These are phyloP conservation scores for Saccharum officinarum DNA, from an alignment of 176 grass and related monocot species.

Conservation along the genomic window DNA sequence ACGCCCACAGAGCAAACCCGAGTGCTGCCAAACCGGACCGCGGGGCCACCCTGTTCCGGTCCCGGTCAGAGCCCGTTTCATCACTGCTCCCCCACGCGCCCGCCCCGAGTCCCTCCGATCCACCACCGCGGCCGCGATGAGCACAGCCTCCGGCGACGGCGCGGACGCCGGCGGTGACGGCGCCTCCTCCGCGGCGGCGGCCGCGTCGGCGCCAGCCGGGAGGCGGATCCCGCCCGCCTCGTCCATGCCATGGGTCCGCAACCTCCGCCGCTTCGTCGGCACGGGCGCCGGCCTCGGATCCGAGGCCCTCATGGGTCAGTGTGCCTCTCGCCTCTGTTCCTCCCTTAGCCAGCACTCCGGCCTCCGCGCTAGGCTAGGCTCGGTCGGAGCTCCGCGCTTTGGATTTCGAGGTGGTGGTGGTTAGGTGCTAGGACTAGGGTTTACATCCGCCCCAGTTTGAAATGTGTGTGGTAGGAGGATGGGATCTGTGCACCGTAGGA, in stretches of 20 bases:
- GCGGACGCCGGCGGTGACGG: slow-evolving; percentile 41
- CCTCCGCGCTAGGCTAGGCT: neutral
- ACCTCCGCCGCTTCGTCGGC: slow-evolving; percentile 93
- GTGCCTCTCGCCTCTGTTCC: neutral
- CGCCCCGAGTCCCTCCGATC: slow-evolving; percentile 11
- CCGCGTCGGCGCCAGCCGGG: slow-evolving; percentile 25
- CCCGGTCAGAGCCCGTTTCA: neutral
- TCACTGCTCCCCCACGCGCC: slow-evolving; percentile 19
- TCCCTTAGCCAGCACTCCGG: no score
- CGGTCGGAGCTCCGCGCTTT: neutral
- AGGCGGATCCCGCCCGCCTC: slow-evolving; percentile 86
- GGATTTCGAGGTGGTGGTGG: neutral
- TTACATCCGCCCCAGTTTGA: neutral
- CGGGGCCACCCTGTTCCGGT: no score
- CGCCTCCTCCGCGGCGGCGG: slow-evolving; percentile 30
- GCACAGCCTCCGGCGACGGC: slow-evolving; percentile 57
- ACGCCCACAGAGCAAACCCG: no score
- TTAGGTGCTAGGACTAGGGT: slow-evolving; percentile 30
- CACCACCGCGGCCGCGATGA: slow-evolving; percentile 47
- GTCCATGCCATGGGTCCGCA: slow-evolving; percentile 94
- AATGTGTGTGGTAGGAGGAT: slow-evolving; percentile 10
- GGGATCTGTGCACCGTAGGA: neutral
- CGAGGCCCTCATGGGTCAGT: slow-evolving; percentile 87
- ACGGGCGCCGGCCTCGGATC: slow-evolving; percentile 83
- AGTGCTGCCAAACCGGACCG: no score